phyloP scores from a whole-genome alignment of 768 basidiomycete species.

The Mycena epipterygia region DNA sequence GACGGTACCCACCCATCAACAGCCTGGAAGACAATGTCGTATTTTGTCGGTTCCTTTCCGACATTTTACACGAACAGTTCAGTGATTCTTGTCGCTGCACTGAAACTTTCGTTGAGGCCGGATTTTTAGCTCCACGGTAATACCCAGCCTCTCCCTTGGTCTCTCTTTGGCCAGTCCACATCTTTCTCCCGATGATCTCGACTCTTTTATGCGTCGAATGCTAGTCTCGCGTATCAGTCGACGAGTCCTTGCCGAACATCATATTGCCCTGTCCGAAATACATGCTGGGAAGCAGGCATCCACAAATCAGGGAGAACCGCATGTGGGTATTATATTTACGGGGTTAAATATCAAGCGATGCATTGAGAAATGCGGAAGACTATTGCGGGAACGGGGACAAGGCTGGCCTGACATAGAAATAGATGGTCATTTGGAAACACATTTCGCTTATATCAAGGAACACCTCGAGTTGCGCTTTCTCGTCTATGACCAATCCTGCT shows the following conservation, averaged over 20 bases:
- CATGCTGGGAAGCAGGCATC: conserved; percentile 53
- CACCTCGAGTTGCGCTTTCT: conserved; percentile 78
- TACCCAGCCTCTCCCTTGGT: conserved; percentile 86
- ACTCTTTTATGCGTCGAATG: conserved; percentile 93
- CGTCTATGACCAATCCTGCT: neutral
- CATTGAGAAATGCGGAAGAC: conserved; percentile 74
- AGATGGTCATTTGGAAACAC: conserved; percentile 79
- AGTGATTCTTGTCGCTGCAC: conserved; percentile 40
- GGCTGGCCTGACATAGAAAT: conserved; percentile 76
- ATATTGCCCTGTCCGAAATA: conserved; percentile 82
- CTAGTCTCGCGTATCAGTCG: conserved; percentile 91
- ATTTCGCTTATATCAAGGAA: conserved; percentile 88
- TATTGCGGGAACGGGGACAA: conserved; percentile 63
- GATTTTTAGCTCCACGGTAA: conserved; percentile 72
- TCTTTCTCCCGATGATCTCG: conserved; percentile 82
- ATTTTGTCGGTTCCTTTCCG: conserved; percentile 81
- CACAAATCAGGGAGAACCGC: conserved; percentile 60
- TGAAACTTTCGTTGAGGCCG: conserved; percentile 4
- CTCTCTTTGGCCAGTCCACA: conserved; percentile 88
- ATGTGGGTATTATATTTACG: conserved; percentile 91
- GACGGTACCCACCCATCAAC: conserved; percentile 79
- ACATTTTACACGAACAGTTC: conserved; percentile 83
- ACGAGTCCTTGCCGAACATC: conserved; percentile 90
- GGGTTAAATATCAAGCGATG: conserved; percentile 77
- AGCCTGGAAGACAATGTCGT: conserved; percentile 80